Evolutionary conservation across 169 alveolate species (phyloP).

Genomic region (Theileria sp.): DNA sequence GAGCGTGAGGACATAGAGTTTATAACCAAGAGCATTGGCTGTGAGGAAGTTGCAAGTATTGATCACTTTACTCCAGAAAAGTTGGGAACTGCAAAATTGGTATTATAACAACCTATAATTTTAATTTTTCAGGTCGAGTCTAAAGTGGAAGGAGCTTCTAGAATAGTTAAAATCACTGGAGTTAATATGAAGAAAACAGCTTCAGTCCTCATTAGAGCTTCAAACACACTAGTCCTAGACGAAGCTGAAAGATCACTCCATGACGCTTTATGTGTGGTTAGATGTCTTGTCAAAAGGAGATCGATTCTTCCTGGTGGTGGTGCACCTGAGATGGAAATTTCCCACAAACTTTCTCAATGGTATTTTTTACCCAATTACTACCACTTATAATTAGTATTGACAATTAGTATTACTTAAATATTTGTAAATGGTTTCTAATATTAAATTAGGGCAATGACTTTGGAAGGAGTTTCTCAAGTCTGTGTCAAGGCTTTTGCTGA

Average conservation of each 20-base stretch:
- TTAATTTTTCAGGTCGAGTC: slow-evolving; percentile 54
- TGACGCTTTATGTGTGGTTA: slow-evolving; percentile 98
- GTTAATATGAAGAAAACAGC: slow-evolving; percentile 91
- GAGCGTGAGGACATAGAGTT: slow-evolving; percentile 97
- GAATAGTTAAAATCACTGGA: slow-evolving; percentile 93
- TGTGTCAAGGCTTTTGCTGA: slow-evolving; percentile 96
- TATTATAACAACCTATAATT: slow-evolving; percentile 68
- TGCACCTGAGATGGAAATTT: slow-evolving; percentile 97
- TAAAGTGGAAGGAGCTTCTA: slow-evolving; percentile 85
- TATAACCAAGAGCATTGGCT: slow-evolving; percentile 84
- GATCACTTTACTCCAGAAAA: slow-evolving; percentile 95
- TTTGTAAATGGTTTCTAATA: background rate
- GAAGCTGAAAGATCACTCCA: slow-evolving; percentile 98
- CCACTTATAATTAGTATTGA: too few relatives aligned
- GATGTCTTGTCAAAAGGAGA: slow-evolving; percentile 93
- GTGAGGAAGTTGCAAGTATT: slow-evolving; percentile 95
- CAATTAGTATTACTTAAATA: slow-evolving; percentile 28
- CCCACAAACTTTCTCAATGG: slow-evolving; percentile 80
- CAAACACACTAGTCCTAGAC: slow-evolving; percentile 91
- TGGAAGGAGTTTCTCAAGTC: slow-evolving; percentile 92
- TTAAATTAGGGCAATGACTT: slow-evolving; percentile 76
- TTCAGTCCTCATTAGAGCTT: slow-evolving; percentile 94
- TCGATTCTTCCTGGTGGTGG: slow-evolving; percentile 99
- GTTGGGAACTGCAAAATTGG: slow-evolving; percentile 94
- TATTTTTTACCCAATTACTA: background rate